Base-by-base conservation (phyloP, 2,329 filamentous ascomycete genomes). In the Trichoderma koningiopsis region DNA sequence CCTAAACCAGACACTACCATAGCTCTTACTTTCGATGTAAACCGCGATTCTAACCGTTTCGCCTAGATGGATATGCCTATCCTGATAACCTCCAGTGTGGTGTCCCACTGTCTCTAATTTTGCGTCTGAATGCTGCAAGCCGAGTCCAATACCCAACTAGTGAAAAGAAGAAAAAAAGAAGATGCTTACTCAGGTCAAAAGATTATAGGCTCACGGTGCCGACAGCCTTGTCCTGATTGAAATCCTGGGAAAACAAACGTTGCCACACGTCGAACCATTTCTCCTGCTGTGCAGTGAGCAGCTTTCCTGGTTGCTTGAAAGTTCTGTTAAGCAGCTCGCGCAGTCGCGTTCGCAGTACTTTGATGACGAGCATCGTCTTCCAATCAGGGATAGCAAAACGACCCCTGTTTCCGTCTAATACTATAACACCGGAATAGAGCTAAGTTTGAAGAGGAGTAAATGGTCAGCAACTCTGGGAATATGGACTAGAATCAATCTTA, bases 311-410 rank as follows among this genome's bases (percentile, higher is more conserved):
- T 72, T 83, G 86, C 79, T 88, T 91, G 82, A 96, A 94, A 27
- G 88, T 86, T 35, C 87, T 85, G 0, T 88, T 88, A 58, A 97
- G 83, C 52, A 96, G 87, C 73, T 97, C 93, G 72, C 91, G 89
- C 22, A 97, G 83, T 31, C 91, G 87, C 2, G 85, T 83, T 24
- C 93, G 88, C 65, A 98, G 82, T 6, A 89, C 88, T 80, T 97
- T 97, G 76, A 99, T 82, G n/a, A 91, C 94, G 43, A 97, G 87
- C 85, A 96, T 90, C 0, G 91, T 91, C 81, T 94, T 96, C 94
- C 95, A 98, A 77, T 97, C 92, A 5, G 89, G 87, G 0, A 96
- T 87, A 27, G 91, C 88, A 77, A 98, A 97, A 60, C 93, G 88
- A 60, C 95, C 87, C 35, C 94, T 87, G 77, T 97, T 97, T 56